These are phyloP conservation scores for Francoa sonchifolia DNA, from an alignment of 441 rosid genomes.

Conservation along the genomic window DNA sequence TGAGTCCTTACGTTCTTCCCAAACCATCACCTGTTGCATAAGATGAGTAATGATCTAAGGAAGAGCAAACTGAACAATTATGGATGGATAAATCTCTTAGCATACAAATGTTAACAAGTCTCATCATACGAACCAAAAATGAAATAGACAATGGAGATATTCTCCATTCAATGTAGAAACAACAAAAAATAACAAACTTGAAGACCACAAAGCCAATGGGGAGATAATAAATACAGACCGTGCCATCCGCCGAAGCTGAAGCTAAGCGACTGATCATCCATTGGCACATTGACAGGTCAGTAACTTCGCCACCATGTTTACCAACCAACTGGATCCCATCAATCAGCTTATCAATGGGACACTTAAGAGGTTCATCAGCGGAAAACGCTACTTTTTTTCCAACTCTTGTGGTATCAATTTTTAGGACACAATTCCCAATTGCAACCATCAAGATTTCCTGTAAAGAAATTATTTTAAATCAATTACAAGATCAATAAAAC, in stretches of 20 bases:
- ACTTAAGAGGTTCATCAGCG: constrained; percentile 59
- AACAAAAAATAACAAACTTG: too few species aligned
- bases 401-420: constrained; percentile 59
- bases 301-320: constrained; percentile 76
- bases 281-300: constrained; percentile 84
- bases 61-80: constrained; percentile 2
- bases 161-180: too few species aligned
- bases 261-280: constrained; percentile 77
- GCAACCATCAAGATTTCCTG: constrained; percentile 82
- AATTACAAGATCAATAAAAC: neutral
- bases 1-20: constrained; percentile 67
- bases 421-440: constrained; percentile 54
- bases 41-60: constrained; percentile 3
- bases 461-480: neutral
- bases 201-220: constrained; percentile 4
- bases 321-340: constrained; percentile 81
- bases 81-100: neutral
- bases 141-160: too few species aligned
- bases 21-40: constrained; percentile 63
- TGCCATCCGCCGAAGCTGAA: constrained; percentile 84
- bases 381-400: constrained; percentile 47
- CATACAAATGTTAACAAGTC: neutral
- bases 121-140: neutral
- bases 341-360: constrained; percentile 48
- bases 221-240: constrained; percentile 36